Evolutionary conservation across 257 asterid species (phyloP).

Genomic region (Salvia rosmarinus): DNA sequence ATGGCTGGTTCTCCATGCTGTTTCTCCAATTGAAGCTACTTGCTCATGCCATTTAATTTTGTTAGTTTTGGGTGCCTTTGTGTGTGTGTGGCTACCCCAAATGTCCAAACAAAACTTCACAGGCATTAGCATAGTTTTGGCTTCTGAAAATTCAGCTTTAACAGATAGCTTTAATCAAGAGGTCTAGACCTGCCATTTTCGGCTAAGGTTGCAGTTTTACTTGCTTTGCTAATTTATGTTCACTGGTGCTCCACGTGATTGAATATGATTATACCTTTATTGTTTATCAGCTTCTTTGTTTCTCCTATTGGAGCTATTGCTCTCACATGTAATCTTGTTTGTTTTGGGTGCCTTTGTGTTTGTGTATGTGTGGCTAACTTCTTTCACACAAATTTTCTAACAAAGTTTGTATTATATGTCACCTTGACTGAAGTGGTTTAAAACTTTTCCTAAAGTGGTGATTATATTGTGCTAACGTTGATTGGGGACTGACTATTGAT

Average conservation of each 20-base stretch:
- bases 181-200: slow-evolving; percentile 48
- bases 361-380: not conserved
- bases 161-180: slow-evolving; percentile 90
- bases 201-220: slow-evolving; percentile 14
- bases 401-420: not conserved
- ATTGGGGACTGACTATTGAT: not conserved
- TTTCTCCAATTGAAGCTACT: slow-evolving; percentile 3
- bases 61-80: slow-evolving; percentile 3
- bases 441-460: not conserved
- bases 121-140: slow-evolving; percentile 78
- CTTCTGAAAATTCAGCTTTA: slow-evolving; percentile 91
- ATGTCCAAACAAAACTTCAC: slow-evolving; percentile 56
- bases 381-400: slow-evolving; percentile 1
- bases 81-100: slow-evolving; percentile 3
- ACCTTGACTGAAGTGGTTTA: slow-evolving; percentile 18
- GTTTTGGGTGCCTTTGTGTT: slow-evolving; percentile 4
- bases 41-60: not conserved
- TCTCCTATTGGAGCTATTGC: not conserved
- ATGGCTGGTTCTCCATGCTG: slow-evolving; percentile 20
- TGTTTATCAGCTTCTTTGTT: not conserved
- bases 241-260: slow-evolving; percentile 26
- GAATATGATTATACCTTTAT: slow-evolving; percentile 1
- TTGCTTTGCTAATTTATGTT: no score
- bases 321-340: not conserved
- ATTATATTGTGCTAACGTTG: slow-evolving; percentile 11